A percentile compares a stretch with the other conserved stretches of the same genome.
These are phyloP conservation scores for Uromyces viciae-fabae DNA, from an alignment of 1,284 basidiomycete genomes.

Conservation along the genomic window DNA sequence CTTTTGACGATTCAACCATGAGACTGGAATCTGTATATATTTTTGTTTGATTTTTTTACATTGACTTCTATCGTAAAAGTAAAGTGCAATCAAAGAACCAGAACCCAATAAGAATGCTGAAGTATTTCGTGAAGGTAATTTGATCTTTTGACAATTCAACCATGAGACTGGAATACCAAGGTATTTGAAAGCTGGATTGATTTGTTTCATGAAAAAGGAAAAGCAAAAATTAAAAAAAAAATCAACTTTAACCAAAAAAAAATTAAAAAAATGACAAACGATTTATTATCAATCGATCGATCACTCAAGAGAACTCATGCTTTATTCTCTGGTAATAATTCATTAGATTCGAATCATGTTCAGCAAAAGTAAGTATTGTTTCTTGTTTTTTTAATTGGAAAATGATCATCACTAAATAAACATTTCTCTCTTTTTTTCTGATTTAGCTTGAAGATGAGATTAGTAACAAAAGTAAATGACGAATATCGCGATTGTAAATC, in stretches of 20 bases:
- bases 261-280: slow-evolving; percentile 48
- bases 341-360: slow-evolving; percentile 51
- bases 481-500: slow-evolving; percentile 84
- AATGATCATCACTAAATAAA: neutral
- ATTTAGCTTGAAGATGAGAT: slow-evolving; percentile 57
- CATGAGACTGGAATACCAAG: slow-evolving; percentile 46
- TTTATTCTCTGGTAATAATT: slow-evolving; percentile 55
- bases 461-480: slow-evolving; percentile 67
- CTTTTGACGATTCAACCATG: slow-evolving; percentile 50
- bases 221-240: no score
- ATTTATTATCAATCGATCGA: slow-evolving; percentile 52
- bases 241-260: no score
- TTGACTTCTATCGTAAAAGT: slow-evolving; percentile 54
- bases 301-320: slow-evolving; percentile 57
- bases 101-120: slow-evolving; percentile 52
- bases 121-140: slow-evolving; percentile 54
- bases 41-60: slow-evolving; percentile 51
- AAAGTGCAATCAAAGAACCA: slow-evolving; percentile 51
- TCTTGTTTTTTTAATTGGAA: no score
- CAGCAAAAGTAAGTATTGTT: slow-evolving; percentile 56
- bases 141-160: slow-evolving; percentile 49
- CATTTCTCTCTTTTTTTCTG: neutral
- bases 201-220: no score
- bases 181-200: slow-evolving; percentile 44
- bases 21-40: no score